Percentiles rank a stretch among this genome's conserved stretches.
Evolutionary conservation across 2,329 filamentous ascomycete species (phyloP).

Genomic region (Coleophoma cylindrospora): DNA sequence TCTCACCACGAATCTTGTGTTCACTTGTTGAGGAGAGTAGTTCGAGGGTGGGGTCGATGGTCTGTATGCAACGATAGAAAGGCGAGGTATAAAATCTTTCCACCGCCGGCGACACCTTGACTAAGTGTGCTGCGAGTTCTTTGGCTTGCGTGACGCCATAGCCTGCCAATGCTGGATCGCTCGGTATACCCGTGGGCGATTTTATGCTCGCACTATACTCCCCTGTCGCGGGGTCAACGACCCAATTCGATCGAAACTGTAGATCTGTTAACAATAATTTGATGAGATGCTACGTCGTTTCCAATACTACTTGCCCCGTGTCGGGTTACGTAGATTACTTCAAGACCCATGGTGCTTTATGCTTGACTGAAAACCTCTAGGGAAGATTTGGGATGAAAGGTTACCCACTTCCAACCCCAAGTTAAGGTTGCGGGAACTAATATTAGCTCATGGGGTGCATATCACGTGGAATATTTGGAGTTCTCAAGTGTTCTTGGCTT

Average conservation of each 20-base stretch:
- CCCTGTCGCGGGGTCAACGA: constrained; percentile 75
- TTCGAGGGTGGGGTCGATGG: constrained; percentile 65
- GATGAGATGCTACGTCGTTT: constrained; percentile 1
- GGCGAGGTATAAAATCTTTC: constrained; percentile 78
- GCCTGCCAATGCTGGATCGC: constrained; percentile 81
- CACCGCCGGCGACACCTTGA: constrained; percentile 58
- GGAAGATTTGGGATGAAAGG: not conserved
- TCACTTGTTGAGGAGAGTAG: constrained; percentile 28
- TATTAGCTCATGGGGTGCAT: not conserved
- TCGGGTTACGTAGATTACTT: constrained; percentile 69
- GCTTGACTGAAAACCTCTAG: not conserved
- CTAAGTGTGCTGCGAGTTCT: constrained; percentile 66
- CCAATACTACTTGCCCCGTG: constrained; percentile 56
- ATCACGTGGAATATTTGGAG: not conserved
- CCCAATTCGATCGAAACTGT: constrained; percentile 89
- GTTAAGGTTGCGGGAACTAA: constrained; percentile 1
- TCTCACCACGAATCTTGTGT: constrained; percentile 47
- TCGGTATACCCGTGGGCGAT: constrained; percentile 82
- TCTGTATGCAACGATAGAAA: constrained; percentile 85
- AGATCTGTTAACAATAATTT: constrained; percentile 6
- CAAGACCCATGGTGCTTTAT: constrained; percentile 34
- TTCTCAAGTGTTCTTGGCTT: not conserved
- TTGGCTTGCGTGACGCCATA: constrained; percentile 81
- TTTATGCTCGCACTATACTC: constrained; percentile 68
- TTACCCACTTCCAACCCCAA: not conserved